Conservation (phyloP, 1,284 basidiomycete species). For the Cronartium ribicola region DNA sequence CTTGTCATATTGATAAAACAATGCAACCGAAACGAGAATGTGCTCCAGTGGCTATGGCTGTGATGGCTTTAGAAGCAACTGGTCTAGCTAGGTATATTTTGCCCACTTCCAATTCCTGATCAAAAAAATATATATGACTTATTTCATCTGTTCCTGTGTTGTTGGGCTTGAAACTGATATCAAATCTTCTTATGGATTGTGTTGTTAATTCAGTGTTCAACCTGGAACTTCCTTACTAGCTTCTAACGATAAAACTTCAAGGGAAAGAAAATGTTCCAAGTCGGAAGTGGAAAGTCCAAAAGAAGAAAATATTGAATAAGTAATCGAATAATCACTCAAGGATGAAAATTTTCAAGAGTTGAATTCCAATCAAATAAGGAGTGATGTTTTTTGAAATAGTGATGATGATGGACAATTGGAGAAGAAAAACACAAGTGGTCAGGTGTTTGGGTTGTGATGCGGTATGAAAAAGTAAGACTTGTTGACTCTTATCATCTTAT, state of each 20-base stretch:
- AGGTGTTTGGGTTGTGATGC: too few species aligned
- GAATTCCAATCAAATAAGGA: too few species aligned
- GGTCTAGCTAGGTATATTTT: constrained; percentile 3
- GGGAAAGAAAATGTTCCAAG: not conserved
- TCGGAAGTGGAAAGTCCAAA: not conserved
- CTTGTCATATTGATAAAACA: not conserved
- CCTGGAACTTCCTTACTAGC: constrained; percentile 32
- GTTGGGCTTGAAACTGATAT: not conserved
- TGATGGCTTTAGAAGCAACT: constrained; percentile 26
- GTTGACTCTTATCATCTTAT: too few species aligned
- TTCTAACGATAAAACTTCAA: not conserved
- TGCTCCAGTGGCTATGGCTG: constrained; percentile 23
- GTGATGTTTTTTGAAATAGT: too few species aligned
- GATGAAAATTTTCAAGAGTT: too few species aligned
- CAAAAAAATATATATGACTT: not conserved
- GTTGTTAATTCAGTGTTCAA: constrained; percentile 10
- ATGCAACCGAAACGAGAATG: constrained; percentile 7
- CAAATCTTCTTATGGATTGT: not conserved
- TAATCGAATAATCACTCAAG: too few species aligned
- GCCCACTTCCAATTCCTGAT: not conserved
- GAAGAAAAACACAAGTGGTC: too few species aligned
- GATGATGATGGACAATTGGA: too few species aligned
- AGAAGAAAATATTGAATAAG: too few species aligned
- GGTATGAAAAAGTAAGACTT: too few species aligned
- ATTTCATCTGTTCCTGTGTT: too few species aligned